Percentiles rank a stretch among this genome's conserved stretches.
phyloP scores from a whole-genome alignment of 371 early-diverging fungal genomes.

The Coemansia sp. region DNA sequence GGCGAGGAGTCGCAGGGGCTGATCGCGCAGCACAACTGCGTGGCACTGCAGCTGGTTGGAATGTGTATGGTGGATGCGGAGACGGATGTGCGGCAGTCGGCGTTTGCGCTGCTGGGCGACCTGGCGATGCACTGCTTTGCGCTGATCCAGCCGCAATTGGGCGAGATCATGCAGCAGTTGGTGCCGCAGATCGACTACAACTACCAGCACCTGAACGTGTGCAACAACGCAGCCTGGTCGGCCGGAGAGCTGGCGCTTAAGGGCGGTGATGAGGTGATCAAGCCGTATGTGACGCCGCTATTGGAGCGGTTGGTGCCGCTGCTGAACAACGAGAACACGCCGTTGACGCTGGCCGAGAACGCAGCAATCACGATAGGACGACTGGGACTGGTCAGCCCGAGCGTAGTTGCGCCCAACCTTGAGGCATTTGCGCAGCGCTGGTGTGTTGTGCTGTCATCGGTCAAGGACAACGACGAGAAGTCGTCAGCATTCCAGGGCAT shows the following conservation, averaged over 20 bases:
- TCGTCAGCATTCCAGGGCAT: constrained; percentile 90
- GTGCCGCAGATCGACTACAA: constrained; percentile 70
- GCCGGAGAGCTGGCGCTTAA: constrained; percentile 90
- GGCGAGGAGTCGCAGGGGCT: constrained; percentile 70
- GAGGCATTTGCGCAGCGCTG: constrained; percentile 72
- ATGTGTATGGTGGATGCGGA: constrained; percentile 76
- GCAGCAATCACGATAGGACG: constrained; percentile 94
- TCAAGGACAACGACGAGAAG: constrained; percentile 91
- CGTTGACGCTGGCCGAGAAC: constrained; percentile 83
- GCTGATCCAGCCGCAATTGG: constrained; percentile 68
- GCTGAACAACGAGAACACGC: constrained; percentile 63
- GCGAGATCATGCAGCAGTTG: constrained; percentile 70
- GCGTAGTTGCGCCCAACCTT: constrained; percentile 73
- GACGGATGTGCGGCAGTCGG: constrained; percentile 84
- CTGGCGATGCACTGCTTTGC: constrained; percentile 81
- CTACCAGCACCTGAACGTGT: constrained; percentile 63
- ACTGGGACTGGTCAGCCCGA: constrained; percentile 81
- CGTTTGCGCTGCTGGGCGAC: constrained; percentile 93
- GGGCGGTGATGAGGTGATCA: constrained; percentile 59
- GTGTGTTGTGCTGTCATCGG: constrained; percentile 66
- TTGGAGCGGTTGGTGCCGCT: constrained; percentile 79
- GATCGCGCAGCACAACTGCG: constrained; percentile 68
- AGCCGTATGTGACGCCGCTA: constrained; percentile 71
- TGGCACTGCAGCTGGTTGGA: constrained; percentile 71
- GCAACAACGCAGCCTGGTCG: constrained; percentile 96